phyloP scores from a whole-genome alignment of 208 protist genomes.

The Wallacemonas rigidus region DNA sequence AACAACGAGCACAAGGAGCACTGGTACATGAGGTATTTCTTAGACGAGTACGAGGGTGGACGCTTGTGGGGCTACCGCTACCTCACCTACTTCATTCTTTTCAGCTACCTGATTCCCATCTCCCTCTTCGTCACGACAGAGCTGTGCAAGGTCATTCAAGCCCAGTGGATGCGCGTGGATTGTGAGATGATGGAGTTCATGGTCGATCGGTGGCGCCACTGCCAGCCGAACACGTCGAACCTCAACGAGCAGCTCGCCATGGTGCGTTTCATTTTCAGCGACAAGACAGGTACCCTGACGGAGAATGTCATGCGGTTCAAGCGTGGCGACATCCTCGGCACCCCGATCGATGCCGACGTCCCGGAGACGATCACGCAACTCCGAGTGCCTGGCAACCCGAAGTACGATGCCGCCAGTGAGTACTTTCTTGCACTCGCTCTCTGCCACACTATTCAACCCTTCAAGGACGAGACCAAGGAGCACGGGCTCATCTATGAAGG shows the following conservation, averaged over 20 bases:
- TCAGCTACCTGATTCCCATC: slow-evolving; percentile 92
- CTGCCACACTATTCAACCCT: slow-evolving; percentile 90
- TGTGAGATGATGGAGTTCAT: slow-evolving; percentile 85
- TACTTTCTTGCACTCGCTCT: slow-evolving; percentile 83
- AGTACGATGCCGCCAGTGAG: slow-evolving; percentile 39
- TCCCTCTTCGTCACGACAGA: slow-evolving; percentile 93
- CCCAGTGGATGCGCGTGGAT: slow-evolving; percentile 87
- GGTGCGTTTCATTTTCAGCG: slow-evolving; percentile 90
- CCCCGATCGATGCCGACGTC: slow-evolving; percentile 54
- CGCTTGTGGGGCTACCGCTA: slow-evolving; percentile 72
- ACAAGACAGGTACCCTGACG: slow-evolving; percentile 94
- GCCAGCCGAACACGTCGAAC: slow-evolving; percentile 88
- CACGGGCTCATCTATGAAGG: slow-evolving; percentile 85
- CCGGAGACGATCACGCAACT: slow-evolving; percentile 30
- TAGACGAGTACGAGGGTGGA: slow-evolving; percentile 38
- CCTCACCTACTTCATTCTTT: slow-evolving; percentile 90
- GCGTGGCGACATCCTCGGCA: slow-evolving; percentile 65
- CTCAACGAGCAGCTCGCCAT: slow-evolving; percentile 92
- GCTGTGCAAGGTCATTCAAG: slow-evolving; percentile 91
- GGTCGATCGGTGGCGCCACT: slow-evolving; percentile 60
- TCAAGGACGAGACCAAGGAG: slow-evolving; percentile 39
- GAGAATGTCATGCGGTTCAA: slow-evolving; percentile 93
- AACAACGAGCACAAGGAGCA: slow-evolving; percentile 46
- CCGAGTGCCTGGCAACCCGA: slow-evolving; percentile 27
- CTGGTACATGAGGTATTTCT: slow-evolving; percentile 73